Base-by-base conservation (phyloP, 2,329 filamentous ascomycete genomes). In the Parasarocladium wereldwijsianum region DNA sequence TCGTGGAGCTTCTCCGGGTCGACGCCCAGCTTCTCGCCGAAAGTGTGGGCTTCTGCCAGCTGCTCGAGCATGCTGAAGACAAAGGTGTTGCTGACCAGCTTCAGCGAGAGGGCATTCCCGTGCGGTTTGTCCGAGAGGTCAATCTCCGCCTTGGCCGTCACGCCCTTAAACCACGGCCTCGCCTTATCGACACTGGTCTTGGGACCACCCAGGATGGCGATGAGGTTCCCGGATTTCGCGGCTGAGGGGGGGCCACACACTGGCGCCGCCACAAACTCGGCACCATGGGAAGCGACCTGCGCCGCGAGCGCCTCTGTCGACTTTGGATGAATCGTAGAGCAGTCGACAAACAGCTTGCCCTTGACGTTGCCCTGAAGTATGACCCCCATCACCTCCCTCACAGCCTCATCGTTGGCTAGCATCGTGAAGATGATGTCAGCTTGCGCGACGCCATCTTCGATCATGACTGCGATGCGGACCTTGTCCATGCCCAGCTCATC, bases 31-130 rank as follows among this genome's bases (percentile, higher is more conserved):
- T 86, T 87, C 52, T 93, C 84, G 5, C 83, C 83, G 5, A 85
- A 55, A 1, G 78, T 71, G 45, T 87, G 69, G 5, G 76, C 79
- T 56, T 93, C 83, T 2, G 80, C 73, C 4, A 93, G 58, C 30
- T 81, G 67, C 45, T 85, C 77, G 15, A 86, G 69, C 67, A 86
- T 86, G 56, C 81, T 80, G 23, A 92, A 50, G 42, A 93, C 66
- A 49, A 93, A 86, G 0, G 79, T 82, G 52, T 93, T 93, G 34
- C 86, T 85, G 8, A 93, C 66, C 13, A 93, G 62, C 55, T 93
- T 90, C 27, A 93, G 60, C 26, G 72, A 66, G 2, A 73, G 67
- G 4, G 84, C 75, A 31, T 72, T 70, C 31, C 76, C 70, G 28
- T 76, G 73, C 1, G 76, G 66, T 51, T 82, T 67, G 38, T 67